phyloP scores from a whole-genome alignment of 129 eudicot genomes.

The Flaveria bidentis region DNA sequence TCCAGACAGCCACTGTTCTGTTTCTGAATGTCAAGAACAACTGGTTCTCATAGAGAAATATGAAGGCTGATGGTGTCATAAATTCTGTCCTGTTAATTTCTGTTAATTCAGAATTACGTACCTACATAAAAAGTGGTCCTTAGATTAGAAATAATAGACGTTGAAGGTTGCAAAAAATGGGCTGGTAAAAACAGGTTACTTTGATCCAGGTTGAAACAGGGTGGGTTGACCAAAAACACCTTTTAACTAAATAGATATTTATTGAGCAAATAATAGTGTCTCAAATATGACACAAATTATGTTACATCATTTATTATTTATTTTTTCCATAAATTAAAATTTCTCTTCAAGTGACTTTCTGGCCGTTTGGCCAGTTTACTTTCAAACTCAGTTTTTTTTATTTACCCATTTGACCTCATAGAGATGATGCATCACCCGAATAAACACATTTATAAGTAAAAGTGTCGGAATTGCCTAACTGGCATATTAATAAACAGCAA shows the following conservation, averaged over 20 bases:
- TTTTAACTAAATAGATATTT: neutral
- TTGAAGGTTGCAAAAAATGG: neutral
- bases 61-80: constrained; percentile 31
- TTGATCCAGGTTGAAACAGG: neutral
- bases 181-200: neutral
- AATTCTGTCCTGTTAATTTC: constrained; percentile 27
- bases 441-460: neutral
- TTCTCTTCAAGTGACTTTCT: neutral
- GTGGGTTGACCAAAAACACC: neutral
- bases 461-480: neutral
- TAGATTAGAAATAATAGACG: constrained; percentile 3
- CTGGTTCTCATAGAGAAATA: constrained; percentile 30
- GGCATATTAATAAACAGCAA: neutral
- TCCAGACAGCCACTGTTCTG: constrained; percentile 33
- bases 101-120: constrained; percentile 25
- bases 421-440: neutral
- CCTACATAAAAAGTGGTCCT: constrained; percentile 18
- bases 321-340: neutral
- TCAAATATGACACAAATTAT: neutral
- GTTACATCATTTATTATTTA: too few species aligned
- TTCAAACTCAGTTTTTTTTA: neutral
- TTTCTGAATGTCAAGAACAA: constrained; percentile 31
- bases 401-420: neutral
- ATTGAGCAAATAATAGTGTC: neutral
- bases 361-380: neutral